These are phyloP conservation scores for Fusarium equiseti DNA, from an alignment of 2,329 filamentous ascomycete genomes.

Conservation along the genomic window DNA sequence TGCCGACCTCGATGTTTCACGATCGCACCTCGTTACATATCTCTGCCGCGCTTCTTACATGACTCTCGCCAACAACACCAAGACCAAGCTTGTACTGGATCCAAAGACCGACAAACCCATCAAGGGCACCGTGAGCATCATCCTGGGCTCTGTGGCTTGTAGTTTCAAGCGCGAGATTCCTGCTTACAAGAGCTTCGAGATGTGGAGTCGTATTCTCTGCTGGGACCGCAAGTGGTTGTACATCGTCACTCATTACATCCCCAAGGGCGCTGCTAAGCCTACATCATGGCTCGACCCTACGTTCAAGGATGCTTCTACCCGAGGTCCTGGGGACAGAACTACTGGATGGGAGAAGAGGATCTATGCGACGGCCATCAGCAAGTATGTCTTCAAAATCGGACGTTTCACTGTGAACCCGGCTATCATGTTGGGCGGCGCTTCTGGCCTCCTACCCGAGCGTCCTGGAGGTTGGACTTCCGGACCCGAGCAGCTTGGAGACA, in stretches of 20 bases:
- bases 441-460: conserved; percentile 78
- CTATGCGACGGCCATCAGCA: conserved; percentile 78
- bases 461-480: conserved; percentile 73
- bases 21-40: conserved; percentile 82
- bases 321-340: conserved; percentile 53
- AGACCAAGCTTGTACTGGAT: conserved; percentile 64
- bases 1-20: conserved; percentile 83
- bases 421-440: conserved; percentile 73
- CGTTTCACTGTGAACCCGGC: conserved; percentile 88
- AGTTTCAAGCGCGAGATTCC: conserved; percentile 80
- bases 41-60: conserved; percentile 71
- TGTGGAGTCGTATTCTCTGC: conserved; percentile 76
- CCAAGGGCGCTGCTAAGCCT: conserved; percentile 68
- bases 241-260: conserved; percentile 79
- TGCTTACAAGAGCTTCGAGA: conserved; percentile 76
- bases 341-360: conserved; percentile 71
- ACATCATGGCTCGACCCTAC: conserved; percentile 64
- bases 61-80: conserved; percentile 62
- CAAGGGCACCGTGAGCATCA: conserved; percentile 68
- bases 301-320: conserved; percentile 57
- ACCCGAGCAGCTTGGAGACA: conserved; percentile 57
- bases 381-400: conserved; percentile 86
- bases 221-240: conserved; percentile 90
- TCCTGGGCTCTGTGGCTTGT: conserved; percentile 79
- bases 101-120: conserved; percentile 62